phyloP scores from a whole-genome alignment of 371 early-diverging fungal species.

The Rhizopus sp. region DNA sequence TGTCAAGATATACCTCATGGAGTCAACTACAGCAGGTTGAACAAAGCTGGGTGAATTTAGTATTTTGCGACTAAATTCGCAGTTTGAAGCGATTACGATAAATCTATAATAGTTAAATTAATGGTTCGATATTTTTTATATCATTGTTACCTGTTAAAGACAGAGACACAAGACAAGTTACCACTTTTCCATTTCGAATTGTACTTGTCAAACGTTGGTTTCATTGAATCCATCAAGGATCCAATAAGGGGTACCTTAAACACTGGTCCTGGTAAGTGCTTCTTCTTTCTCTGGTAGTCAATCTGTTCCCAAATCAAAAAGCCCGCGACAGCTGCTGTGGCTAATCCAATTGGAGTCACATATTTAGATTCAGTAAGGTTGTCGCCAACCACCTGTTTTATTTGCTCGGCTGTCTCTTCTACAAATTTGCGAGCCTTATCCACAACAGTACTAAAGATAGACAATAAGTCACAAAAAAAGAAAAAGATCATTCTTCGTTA shows the following conservation, averaged over 20 bases:
- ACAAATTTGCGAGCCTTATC: not conserved
- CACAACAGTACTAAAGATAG: not conserved
- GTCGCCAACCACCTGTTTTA: not conserved
- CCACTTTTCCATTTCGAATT: slow-evolving; percentile 34
- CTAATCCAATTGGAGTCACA: slow-evolving; percentile 15
- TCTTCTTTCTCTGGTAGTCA: slow-evolving; percentile 26
- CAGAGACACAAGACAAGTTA: slow-evolving; percentile 29
- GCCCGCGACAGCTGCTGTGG: slow-evolving; percentile 17
- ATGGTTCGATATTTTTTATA: slow-evolving; percentile 5
- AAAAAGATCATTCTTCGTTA: not conserved
- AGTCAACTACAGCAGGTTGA: slow-evolving; percentile 31
- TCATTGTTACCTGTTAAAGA: slow-evolving; percentile 27
- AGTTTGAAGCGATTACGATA: slow-evolving; percentile 35
- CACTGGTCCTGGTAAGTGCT: slow-evolving; percentile 28
- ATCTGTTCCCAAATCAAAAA: slow-evolving; percentile 28
- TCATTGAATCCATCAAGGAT: slow-evolving; percentile 33
- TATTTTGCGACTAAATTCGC: slow-evolving; percentile 30
- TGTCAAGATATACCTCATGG: slow-evolving; percentile 29
- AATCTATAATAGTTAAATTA: slow-evolving; percentile 17
- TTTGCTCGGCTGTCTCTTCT: not conserved
- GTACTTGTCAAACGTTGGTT: slow-evolving; percentile 34
- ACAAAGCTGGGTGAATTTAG: slow-evolving; percentile 27
- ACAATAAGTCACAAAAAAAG: too few relatives aligned
- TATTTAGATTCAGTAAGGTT: slow-evolving; percentile 1
- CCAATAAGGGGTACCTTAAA: slow-evolving; percentile 32